A percentile compares a stretch with the other conserved stretches of the same genome.
Conservation (phyloP, 2,329 filamentous ascomycete genomes). For the Calonectria pauciramosa region DNA sequence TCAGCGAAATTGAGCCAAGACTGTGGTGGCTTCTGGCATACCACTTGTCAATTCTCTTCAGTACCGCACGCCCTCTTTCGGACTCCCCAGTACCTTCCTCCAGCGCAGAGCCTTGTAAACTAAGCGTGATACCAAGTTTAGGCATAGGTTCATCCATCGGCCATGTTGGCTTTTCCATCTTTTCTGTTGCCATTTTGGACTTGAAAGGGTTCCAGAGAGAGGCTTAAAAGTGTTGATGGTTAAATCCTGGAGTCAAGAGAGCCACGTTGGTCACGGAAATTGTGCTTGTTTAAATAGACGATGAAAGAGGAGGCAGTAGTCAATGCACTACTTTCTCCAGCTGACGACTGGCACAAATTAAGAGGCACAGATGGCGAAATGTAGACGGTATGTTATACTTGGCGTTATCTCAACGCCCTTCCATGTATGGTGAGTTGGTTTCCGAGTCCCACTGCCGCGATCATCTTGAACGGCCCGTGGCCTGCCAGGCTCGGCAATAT, state of each 20-base stretch:
- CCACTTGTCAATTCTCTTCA: conserved; percentile 37
- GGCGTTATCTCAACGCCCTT: neutral
- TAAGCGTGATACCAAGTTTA: conserved; percentile 34
- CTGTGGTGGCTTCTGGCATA: neutral
- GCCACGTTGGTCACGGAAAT: neutral
- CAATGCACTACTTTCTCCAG: neutral
- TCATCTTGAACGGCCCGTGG: conserved; percentile 16
- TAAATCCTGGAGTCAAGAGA: neutral
- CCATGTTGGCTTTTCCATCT: conserved; percentile 21
- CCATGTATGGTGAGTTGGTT: neutral
- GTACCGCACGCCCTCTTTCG: neutral
- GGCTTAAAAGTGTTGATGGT: neutral
- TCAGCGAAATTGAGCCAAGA: neutral
- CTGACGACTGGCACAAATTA: neutral
- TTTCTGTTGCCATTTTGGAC: conserved; percentile 16
- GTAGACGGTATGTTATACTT: neutral
- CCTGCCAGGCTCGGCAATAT: conserved; percentile 18
- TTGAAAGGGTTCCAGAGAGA: neutral
- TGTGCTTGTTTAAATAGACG: neutral
- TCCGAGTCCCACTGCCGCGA: conserved; percentile 6
- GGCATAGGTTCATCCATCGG: conserved; percentile 13
- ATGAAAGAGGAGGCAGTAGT: neutral
- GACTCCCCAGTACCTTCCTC: conserved; percentile 19
- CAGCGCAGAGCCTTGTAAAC: conserved; percentile 29
- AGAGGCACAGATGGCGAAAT: neutral